Conservation (phyloP, 2,329 filamentous ascomycete species). For the Claviceps sp. region DNA sequence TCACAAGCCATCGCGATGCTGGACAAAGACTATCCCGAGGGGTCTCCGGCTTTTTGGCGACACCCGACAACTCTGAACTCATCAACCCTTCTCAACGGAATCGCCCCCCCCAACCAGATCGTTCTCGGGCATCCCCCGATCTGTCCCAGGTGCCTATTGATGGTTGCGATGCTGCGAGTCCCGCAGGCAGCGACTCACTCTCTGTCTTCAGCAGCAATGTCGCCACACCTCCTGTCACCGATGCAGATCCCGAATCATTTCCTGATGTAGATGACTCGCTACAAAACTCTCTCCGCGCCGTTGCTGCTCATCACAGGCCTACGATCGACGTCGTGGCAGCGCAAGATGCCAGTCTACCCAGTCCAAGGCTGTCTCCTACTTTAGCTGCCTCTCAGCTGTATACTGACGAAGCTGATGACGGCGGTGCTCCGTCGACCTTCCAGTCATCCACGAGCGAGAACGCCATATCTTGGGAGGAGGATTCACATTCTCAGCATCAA, state of each 20-base stretch:
- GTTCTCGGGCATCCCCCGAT: slow-evolving; percentile 30
- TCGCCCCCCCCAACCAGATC: slow-evolving; percentile 28
- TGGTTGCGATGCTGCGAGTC: slow-evolving; percentile 36
- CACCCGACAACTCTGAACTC: slow-evolving; percentile 44
- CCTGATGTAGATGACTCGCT: slow-evolving; percentile 36
- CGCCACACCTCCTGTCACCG: slow-evolving; percentile 63
- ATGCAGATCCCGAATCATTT: slow-evolving; percentile 53
- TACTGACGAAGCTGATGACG: slow-evolving; percentile 30
- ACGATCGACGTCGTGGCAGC: slow-evolving; percentile 56
- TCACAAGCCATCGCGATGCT: slow-evolving; percentile 11
- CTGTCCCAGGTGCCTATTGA: slow-evolving; percentile 23
- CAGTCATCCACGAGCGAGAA: slow-evolving; percentile 18
- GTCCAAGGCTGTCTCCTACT: slow-evolving; percentile 85
- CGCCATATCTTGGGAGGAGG: slow-evolving; percentile 22
- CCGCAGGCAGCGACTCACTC: slow-evolving; percentile 39
- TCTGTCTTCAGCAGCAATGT: slow-evolving; percentile 50
- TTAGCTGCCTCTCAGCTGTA: slow-evolving; percentile 54
- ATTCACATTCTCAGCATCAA: slow-evolving; percentile 26
- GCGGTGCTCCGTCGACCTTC: slow-evolving; percentile 22
- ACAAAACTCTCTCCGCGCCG: slow-evolving; percentile 30
- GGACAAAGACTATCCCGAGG: slow-evolving; percentile 13
- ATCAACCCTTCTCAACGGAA: slow-evolving; percentile 20
- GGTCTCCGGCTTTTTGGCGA: slow-evolving; percentile 31
- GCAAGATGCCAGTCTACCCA: slow-evolving; percentile 86
- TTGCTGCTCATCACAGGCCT: slow-evolving; percentile 34